A percentile compares a stretch with the other conserved stretches of the same genome.
Conservation (phyloP, 202 grass and related monocot genomes). For the Sporobolus alterniflorus region DNA sequence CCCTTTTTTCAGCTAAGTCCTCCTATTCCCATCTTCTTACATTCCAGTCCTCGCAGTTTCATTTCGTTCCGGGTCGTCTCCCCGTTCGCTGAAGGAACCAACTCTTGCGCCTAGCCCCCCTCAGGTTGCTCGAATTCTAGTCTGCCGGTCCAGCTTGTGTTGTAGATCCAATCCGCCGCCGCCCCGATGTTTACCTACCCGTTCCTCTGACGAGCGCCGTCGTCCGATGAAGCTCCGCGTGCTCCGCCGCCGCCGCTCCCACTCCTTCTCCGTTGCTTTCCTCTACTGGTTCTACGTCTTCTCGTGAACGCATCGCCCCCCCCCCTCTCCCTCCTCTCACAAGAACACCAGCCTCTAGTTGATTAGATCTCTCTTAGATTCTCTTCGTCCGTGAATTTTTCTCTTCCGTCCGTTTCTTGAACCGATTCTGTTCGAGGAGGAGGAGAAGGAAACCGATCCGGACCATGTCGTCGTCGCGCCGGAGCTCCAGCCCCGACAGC, state of each 20-base stretch:
- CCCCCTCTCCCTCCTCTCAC: neutral
- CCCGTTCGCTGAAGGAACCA: too few species aligned
- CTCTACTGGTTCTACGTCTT: conserved; percentile 85
- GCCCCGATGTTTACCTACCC: conserved; percentile 41
- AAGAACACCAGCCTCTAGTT: neutral
- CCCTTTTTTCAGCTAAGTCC: conserved; percentile 31
- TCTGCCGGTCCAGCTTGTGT: neutral
- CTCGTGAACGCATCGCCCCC: conserved; percentile 62
- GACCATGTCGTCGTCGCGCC: conserved; percentile 50
- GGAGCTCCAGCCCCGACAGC: conserved; percentile 60
- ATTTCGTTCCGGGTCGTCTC: too few species aligned
- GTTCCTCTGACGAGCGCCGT: conserved; percentile 48
- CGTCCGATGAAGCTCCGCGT: conserved; percentile 53
- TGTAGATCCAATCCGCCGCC: conserved; percentile 19
- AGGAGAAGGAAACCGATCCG: neutral
- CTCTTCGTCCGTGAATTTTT: neutral
- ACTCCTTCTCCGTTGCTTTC: conserved; percentile 77
- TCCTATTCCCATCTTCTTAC: neutral
- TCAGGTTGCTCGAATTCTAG: conserved; percentile 17
- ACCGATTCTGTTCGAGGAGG: neutral
- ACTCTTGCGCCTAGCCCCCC: too few species aligned
- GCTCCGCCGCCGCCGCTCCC: conserved; percentile 61
- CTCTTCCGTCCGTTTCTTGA: neutral
- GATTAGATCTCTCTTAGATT: conserved; percentile 24
- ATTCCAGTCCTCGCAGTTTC: too few species aligned